Conservation (phyloP, 441 rosid species). For the Raphanus hybrid region DNA sequence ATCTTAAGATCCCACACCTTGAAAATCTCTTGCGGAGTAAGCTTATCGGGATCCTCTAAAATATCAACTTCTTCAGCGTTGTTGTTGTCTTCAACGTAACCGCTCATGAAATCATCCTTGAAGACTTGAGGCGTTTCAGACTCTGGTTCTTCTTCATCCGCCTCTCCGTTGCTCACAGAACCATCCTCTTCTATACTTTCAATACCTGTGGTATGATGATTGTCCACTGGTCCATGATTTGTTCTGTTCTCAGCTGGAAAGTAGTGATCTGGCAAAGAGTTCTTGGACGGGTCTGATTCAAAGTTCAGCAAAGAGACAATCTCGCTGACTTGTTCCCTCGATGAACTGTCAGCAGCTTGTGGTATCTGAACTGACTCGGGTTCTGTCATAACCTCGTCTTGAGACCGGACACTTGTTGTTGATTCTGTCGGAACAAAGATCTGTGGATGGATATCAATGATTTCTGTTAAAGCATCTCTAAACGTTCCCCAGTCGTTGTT, state of each 20-base stretch:
- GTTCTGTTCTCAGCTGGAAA: conserved; percentile 7
- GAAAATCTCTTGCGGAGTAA: conserved; percentile 55
- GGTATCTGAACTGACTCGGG: neutral
- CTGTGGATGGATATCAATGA: conserved; percentile 49
- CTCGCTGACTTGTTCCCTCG: conserved; percentile 30
- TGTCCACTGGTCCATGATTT: conserved; percentile 25
- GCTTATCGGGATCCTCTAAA: conserved; percentile 32
- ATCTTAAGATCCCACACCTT: conserved; percentile 73
- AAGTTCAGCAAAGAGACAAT: conserved; percentile 23
- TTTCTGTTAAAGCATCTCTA: conserved; percentile 64
- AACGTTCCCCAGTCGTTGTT: conserved; percentile 54
- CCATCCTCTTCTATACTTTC: conserved; percentile 18
- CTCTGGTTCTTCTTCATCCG: conserved; percentile 23
- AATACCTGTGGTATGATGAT: neutral
- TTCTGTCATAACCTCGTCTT: conserved; percentile 34
- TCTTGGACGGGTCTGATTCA: conserved; percentile 40
- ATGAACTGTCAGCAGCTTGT: conserved; percentile 26
- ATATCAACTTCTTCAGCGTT: conserved; percentile 24
- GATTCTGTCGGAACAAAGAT: conserved; percentile 25
- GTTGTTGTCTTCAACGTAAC: conserved; percentile 13
- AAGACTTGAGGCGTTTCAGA: conserved; percentile 21
- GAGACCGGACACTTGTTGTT: conserved; percentile 17
- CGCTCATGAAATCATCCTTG: conserved; percentile 40
- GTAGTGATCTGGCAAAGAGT: conserved; percentile 35
- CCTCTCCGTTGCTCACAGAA: conserved; percentile 12